Conservation (phyloP, 2,329 filamentous ascomycete genomes). For the Didymella segeticola region DNA sequence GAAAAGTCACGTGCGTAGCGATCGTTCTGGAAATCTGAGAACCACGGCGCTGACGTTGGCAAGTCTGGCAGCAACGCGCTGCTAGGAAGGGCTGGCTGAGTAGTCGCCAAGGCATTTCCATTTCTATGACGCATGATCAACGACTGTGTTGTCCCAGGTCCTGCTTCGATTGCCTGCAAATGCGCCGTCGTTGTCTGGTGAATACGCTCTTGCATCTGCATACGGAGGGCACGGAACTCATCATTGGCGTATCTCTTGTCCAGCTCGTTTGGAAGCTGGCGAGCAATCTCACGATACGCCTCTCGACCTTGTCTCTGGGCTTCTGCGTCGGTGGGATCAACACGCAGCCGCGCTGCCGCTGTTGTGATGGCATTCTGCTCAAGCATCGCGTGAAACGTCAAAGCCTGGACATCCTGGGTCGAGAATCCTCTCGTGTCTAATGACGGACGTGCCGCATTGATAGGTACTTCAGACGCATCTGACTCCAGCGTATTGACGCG, state of each 20-base stretch:
- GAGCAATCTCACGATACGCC: conserved; percentile 49
- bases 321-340: conserved; percentile 42
- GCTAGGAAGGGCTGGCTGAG: conserved; percentile 21
- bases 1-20: conserved; percentile 44
- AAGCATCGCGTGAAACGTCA: conserved; percentile 54
- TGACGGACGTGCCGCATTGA: conserved; percentile 18
- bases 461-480: conserved; percentile 22
- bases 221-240: conserved; percentile 43
- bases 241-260: conserved; percentile 49
- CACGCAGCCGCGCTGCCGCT: conserved; percentile 47
- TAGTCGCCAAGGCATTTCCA: conserved; percentile 3
- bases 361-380: conserved; percentile 53
- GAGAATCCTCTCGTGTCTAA: conserved; percentile 30
- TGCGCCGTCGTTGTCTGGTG: conserved; percentile 37
- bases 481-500: conserved; percentile 41
- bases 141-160: conserved; percentile 35
- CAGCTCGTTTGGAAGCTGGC: conserved; percentile 48
- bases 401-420: conserved; percentile 41
- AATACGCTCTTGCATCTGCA: conserved; percentile 49
- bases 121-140: conserved; percentile 28
- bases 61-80: conserved; percentile 26
- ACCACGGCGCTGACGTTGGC: conserved; percentile 22
- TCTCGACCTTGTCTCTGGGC: conserved; percentile 46
- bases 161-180: conserved; percentile 29
- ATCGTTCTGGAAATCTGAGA: conserved; percentile 41